Conservation (phyloP, 306 rosid genomes). For the Corylus americana region DNA sequence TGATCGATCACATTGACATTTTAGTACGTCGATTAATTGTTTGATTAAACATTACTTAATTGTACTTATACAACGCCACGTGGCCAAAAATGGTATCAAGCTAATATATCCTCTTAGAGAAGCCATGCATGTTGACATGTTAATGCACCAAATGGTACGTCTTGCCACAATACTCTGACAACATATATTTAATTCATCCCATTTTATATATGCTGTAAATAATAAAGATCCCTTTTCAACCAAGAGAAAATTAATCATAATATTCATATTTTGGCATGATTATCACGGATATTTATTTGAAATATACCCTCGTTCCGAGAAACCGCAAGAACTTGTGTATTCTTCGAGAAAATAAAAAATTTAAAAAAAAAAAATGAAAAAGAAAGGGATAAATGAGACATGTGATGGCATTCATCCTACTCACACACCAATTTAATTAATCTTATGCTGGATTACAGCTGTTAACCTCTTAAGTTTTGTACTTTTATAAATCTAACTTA, state of each 20-base stretch:
- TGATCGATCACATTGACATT: neutral
- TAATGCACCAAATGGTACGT: neutral
- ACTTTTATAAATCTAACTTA: constrained; percentile 17
- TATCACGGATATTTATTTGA: neutral
- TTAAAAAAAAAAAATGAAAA: neutral
- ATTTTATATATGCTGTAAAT: no score
- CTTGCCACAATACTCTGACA: neutral
- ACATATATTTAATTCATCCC: neutral
- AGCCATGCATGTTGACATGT: neutral
- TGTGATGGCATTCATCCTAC: constrained; percentile 1
- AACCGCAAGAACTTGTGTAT: neutral
- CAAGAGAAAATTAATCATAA: no score
- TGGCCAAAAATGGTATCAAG: neutral
- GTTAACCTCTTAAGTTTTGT: constrained; percentile 30
- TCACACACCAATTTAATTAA: constrained; percentile 9
- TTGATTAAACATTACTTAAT: neutral
- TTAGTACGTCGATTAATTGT: neutral
- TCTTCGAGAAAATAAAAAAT: no score
- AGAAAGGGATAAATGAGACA: neutral
- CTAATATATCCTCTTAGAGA: neutral
- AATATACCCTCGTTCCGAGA: neutral
- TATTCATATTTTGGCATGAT: neutral
- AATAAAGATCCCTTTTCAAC: neutral
- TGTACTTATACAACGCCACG: neutral
- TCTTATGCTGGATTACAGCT: constrained; percentile 43